Base-by-base conservation (phyloP, 768 basidiomycete genomes). In the Rhizopogon vinicolor region DNA sequence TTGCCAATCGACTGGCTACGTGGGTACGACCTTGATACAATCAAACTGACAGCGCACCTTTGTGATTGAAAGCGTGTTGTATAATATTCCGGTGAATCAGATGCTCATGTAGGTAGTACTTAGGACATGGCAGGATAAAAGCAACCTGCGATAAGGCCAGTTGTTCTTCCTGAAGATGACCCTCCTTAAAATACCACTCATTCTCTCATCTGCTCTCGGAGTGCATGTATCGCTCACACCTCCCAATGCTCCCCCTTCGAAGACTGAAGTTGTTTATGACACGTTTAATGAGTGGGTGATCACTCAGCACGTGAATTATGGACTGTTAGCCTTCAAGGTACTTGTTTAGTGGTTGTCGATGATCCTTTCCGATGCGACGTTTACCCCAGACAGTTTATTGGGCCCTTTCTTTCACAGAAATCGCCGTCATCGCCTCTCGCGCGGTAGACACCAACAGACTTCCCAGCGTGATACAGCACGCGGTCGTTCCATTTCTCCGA, bases 201-300 rank as follows among this genome's bases (percentile, higher is more conserved):
- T 78, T 44, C 53, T 77, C 16, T 63, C 73, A 19, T 74, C 75
- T 41, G 73, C 75, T 65, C 54, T 73, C 41, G 75, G 72, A 16
- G 54, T 79, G 2, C 76, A 77, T 14, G 63, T 71, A 22, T 70
- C 76, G 14, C 64, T 71, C 12, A 80, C 79, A 1, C 75, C 80
- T 52, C 80, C 80, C 9, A 65, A 76, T 37, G 73, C 75, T 16
- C 76, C 78, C 7, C 31, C 31, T 33, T 71, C 78, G 4, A 52
- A 60, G 8, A 57, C 58, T 42, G 67, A 68, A 22, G 74, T 78
- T 51, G 64, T 57, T 13, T 7, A 44, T 41, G 41, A 33, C 19
- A 51, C 22, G 12, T 37, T 51, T 2, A 48, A 53, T 50, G 53
- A 53, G 16, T 48, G 53, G 45, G 3, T 53, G 18, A 31, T 53